Evolutionary conservation across 2,329 filamentous ascomycete genomes (phyloP).

Genomic region (Cladophialophora carrionii): DNA sequence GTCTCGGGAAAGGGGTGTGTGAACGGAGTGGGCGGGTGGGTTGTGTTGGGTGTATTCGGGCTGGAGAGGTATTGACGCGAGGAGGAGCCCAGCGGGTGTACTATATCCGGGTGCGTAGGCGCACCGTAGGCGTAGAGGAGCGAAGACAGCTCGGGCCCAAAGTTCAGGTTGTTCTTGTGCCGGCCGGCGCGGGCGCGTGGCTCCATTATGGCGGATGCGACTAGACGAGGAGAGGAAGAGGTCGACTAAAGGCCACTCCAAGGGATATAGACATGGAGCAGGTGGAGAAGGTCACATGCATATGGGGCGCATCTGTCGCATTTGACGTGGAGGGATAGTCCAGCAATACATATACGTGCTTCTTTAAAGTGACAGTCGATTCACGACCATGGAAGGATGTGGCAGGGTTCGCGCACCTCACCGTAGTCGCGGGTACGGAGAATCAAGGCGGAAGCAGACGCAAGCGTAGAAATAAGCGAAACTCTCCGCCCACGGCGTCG

Average conservation of each 20-base stretch:
- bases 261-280: background rate
- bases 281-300: background rate
- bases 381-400: background rate
- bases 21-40: slow-evolving; percentile 65
- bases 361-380: background rate
- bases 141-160: slow-evolving; percentile 68
- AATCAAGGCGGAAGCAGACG: background rate
- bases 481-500: background rate
- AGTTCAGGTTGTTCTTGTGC: slow-evolving; percentile 83
- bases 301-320: background rate
- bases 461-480: background rate
- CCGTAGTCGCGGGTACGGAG: background rate
- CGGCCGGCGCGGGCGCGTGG: slow-evolving; percentile 75
- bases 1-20: slow-evolving; percentile 84
- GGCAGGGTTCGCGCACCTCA: background rate
- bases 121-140: slow-evolving; percentile 53
- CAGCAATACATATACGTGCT: background rate
- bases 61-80: slow-evolving; percentile 32
- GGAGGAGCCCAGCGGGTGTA: slow-evolving; percentile 37
- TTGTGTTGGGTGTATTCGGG: slow-evolving; percentile 34
- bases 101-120: slow-evolving; percentile 41
- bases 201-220: slow-evolving; percentile 62
- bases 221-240: background rate
- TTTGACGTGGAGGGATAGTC: background rate
- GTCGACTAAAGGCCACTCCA: background rate